Conservation (phyloP, 306 rosid species). For the Ormosia emarginata region DNA sequence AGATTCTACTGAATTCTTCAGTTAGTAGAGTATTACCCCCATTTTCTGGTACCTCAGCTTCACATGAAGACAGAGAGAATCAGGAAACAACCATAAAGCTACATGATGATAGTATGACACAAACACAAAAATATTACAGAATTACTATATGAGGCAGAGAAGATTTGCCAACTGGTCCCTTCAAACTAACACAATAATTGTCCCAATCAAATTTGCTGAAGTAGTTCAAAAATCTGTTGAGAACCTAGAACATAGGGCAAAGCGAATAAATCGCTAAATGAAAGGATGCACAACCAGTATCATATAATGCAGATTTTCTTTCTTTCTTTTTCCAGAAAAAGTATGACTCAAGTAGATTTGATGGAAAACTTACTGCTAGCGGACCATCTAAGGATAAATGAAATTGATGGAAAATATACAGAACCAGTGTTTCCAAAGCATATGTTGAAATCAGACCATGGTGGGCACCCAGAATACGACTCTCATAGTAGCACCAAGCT, state of each 20-base stretch:
- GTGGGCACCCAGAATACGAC: constrained; percentile 87
- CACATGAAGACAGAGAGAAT: constrained; percentile 17
- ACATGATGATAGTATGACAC: background rate
- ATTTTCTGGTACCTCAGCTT: constrained; percentile 68
- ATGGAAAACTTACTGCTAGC: constrained; percentile 57
- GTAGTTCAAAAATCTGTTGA: constrained; percentile 77
- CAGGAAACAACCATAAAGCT: constrained; percentile 16
- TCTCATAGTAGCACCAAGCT: constrained; percentile 96
- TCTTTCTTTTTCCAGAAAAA: background rate
- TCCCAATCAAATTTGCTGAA: constrained; percentile 95
- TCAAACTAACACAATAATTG: constrained; percentile 74
- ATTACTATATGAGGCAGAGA: constrained; percentile 66
- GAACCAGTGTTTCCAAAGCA: constrained; percentile 85
- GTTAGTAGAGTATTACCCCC: constrained; percentile 58
- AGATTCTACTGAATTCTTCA: constrained; percentile 63
- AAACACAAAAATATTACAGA: constrained; percentile 27
- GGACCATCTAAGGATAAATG: constrained; percentile 71
- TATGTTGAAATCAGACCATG: constrained; percentile 91
- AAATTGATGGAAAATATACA: constrained; percentile 76
- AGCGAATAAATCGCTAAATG: constrained; percentile 15
- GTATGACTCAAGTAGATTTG: constrained; percentile 20
- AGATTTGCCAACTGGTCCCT: constrained; percentile 75
- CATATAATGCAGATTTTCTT: constrained; percentile 18
- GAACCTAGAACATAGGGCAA: constrained; percentile 54
- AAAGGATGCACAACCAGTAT: constrained; percentile 21